Conservation (phyloP, 2,329 filamentous ascomycete species). For the Byssoonygena ceratinophila region DNA sequence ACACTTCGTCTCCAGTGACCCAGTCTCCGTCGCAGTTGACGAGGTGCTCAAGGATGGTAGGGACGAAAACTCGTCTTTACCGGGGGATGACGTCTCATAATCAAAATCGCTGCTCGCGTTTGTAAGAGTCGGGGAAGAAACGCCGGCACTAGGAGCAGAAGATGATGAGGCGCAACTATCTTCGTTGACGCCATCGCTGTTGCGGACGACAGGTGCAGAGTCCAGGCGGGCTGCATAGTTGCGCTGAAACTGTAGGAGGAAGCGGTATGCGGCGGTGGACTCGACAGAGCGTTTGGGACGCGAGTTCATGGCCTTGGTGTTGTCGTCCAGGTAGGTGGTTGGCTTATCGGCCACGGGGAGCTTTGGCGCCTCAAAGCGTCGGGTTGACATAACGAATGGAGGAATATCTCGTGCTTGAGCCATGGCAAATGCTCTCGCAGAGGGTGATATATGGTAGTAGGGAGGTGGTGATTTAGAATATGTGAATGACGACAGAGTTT, state of each 20-base stretch:
- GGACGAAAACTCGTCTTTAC: constrained; percentile 1
- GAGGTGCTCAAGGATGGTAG: constrained; percentile 9
- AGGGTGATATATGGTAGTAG: not conserved
- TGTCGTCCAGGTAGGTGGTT: not conserved
- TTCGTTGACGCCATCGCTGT: not conserved
- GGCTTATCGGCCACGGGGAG: not conserved
- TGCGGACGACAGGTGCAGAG: not conserved
- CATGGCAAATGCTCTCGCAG: not conserved
- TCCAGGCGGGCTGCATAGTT: not conserved
- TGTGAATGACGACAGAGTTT: constrained; percentile 7
- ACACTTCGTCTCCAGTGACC: constrained; percentile 3
- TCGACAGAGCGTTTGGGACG: constrained; percentile 5
- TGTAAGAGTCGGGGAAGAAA: not conserved
- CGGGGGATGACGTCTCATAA: not conserved
- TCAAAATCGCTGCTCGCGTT: not conserved
- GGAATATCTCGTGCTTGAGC: not conserved
- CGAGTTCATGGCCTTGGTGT: not conserved
- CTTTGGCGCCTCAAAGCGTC: constrained; percentile 2
- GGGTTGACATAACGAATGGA: constrained; percentile 1
- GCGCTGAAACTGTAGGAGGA: constrained; percentile 12
- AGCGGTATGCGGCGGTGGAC: constrained; percentile 13
- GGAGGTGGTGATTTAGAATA: constrained; percentile 4
- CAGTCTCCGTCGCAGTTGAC: not conserved
- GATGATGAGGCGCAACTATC: not conserved
- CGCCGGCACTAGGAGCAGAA: not conserved